phyloP scores from a whole-genome alignment of 225 moss, liverwort and hornwort genomes.

The Bryoerythrophyllum caledonicum region DNA sequence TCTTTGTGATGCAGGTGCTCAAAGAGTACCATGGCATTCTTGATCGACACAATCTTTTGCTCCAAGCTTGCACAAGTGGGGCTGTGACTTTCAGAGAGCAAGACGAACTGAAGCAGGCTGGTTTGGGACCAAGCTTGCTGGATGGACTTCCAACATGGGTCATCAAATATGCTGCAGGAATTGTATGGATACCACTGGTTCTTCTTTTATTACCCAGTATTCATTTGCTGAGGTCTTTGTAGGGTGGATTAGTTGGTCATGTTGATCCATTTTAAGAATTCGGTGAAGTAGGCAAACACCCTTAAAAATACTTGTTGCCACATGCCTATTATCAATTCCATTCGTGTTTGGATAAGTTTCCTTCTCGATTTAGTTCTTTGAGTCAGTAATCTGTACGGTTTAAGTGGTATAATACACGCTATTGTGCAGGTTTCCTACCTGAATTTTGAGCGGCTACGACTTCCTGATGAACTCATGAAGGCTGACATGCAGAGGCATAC shows the following conservation, averaged over 20 bases:
- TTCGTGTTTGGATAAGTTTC: not conserved
- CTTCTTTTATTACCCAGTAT: constrained; percentile 3
- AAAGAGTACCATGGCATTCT: constrained; percentile 87
- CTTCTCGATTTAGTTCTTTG: not conserved
- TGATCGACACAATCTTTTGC: constrained; percentile 85
- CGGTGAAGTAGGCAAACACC: not conserved
- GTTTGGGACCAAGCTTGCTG: constrained; percentile 81
- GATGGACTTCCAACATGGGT: constrained; percentile 90
- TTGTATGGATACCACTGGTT: constrained; percentile 50
- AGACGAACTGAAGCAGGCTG: constrained; percentile 86
- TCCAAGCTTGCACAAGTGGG: constrained; percentile 80
- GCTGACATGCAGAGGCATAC: constrained; percentile 69
- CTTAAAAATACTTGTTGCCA: not conserved
- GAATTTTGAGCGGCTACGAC: constrained; percentile 82
- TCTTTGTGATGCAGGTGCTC: constrained; percentile 64
- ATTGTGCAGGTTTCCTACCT: constrained; percentile 77
- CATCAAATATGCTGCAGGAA: constrained; percentile 85
- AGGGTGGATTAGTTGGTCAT: constrained; percentile 19
- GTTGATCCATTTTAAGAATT: not conserved
- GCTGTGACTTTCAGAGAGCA: constrained; percentile 60
- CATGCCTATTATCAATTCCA: not conserved
- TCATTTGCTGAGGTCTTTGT: constrained; percentile 17
- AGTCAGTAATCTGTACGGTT: constrained; percentile 1
- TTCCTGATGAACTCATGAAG: constrained; percentile 94
- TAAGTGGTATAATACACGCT: not conserved